A percentile compares a stretch with the other conserved stretches of the same genome.
phyloP scores from a whole-genome alignment of 345 rosid genomes.

The Pugionium dolabratum region DNA sequence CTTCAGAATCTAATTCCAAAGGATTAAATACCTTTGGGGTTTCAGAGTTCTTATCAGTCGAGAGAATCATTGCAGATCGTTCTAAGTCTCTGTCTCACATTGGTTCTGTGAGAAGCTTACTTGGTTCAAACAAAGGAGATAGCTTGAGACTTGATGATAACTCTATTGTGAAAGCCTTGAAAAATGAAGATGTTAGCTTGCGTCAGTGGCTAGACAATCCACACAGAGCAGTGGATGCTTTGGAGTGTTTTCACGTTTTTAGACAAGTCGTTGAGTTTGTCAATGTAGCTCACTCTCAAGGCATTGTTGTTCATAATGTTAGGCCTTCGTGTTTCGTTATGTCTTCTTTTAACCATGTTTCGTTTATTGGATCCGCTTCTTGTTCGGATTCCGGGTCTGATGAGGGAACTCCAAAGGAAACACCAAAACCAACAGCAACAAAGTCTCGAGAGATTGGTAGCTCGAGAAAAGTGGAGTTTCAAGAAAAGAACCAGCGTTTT shows the following conservation, averaged over 20 bases:
- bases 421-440: constrained; percentile 1
- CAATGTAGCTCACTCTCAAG: constrained; percentile 78
- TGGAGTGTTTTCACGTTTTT: constrained; percentile 86
- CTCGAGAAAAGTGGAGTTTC: constrained; percentile 48
- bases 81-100: constrained; percentile 50
- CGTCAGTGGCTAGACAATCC: constrained; percentile 94
- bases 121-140: constrained; percentile 51
- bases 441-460: constrained; percentile 44
- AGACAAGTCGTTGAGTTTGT: constrained; percentile 84
- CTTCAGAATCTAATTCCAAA: constrained; percentile 71
- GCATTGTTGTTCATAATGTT: constrained; percentile 81
- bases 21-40: constrained; percentile 52
- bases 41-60: constrained; percentile 41
- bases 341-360: constrained; percentile 78
- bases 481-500: constrained; percentile 64
- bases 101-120: constrained; percentile 57
- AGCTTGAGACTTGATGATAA: constrained; percentile 43
- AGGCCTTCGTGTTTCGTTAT: constrained; percentile 86
- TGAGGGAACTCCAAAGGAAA: constrained; percentile 55
- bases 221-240: constrained; percentile 60
- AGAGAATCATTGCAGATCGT: constrained; percentile 35
- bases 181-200: constrained; percentile 81
- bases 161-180: constrained; percentile 49
- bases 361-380: constrained; percentile 90
- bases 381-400: constrained; percentile 94